Percentiles rank a stretch among this genome's conserved stretches.
These are phyloP conservation scores for Hymenoscyphus scutula DNA, from an alignment of 2,329 filamentous ascomycete species.

Conservation along the genomic window DNA sequence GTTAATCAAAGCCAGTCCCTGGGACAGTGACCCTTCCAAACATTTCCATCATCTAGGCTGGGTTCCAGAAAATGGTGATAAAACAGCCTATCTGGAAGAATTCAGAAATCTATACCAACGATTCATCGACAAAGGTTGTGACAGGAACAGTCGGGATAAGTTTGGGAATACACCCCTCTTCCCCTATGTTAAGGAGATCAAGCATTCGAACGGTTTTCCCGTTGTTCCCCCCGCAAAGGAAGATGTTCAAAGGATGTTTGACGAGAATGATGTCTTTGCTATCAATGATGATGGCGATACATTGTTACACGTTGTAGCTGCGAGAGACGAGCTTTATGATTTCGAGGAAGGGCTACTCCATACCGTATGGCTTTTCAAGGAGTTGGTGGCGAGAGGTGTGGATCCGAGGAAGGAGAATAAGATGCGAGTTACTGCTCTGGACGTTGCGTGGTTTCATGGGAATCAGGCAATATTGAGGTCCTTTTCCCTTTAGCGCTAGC, in stretches of 20 bases:
- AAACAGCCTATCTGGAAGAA: neutral
- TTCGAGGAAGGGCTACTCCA: neutral
- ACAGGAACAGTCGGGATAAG: neutral
- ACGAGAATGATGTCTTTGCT: conserved; percentile 29
- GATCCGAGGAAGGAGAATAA: neutral
- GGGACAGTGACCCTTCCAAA: neutral
- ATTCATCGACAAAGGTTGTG: neutral
- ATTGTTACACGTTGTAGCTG: conserved; percentile 36
- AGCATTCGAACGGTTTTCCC: too few relatives aligned
- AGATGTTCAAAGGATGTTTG: conserved; percentile 4
- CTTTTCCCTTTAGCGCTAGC: too few relatives aligned
- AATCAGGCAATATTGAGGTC: neutral
- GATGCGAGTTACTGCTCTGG: neutral
- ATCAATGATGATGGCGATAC: conserved; percentile 31
- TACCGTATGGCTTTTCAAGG: neutral
- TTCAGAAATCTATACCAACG: neutral
- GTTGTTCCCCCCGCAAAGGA: too few relatives aligned
- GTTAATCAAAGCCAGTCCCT: neutral
- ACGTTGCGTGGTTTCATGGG: neutral
- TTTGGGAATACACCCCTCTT: conserved; percentile 14
- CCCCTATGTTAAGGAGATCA: conserved; percentile 1
- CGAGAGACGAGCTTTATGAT: neutral
- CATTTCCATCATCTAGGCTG: neutral
- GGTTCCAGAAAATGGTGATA: neutral
- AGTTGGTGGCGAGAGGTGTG: neutral